These are phyloP conservation scores for Agrocybe pediades DNA, from an alignment of 768 basidiomycete species.

Conservation along the genomic window DNA sequence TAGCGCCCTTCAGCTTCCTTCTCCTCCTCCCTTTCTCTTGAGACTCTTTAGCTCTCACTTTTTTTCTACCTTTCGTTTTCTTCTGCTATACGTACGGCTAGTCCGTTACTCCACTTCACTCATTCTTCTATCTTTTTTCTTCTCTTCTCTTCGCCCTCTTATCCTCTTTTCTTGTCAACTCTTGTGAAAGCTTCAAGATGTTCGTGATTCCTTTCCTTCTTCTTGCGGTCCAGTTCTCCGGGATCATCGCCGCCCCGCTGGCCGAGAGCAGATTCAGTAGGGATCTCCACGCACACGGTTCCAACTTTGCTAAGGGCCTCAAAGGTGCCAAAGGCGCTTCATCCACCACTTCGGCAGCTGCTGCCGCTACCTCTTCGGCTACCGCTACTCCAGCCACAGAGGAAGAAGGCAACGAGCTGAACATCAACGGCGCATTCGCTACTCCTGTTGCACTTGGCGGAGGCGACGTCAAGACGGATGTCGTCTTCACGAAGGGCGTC, in stretches of 20 bases:
- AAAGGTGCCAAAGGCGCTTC: background rate
- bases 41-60: background rate
- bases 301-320: background rate
- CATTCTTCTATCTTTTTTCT: background rate
- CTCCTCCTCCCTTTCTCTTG: background rate
- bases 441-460: constrained; percentile 8
- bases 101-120: background rate
- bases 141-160: background rate
- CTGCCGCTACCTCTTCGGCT: background rate
- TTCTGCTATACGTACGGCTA: background rate
- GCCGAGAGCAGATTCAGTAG: background rate
- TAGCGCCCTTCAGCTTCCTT: background rate
- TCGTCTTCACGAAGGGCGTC: constrained; percentile 8
- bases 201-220: background rate
- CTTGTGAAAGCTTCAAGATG: background rate
- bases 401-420: background rate
- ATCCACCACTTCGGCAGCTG: background rate
- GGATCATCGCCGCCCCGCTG: background rate
- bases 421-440: constrained; percentile 5
- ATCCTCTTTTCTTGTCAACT: background rate
- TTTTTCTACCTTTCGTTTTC: background rate
- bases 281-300: no score
- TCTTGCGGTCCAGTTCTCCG: background rate
- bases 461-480: constrained; percentile 10
- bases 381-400: background rate